Evolutionary conservation across 345 rosid genomes (phyloP), one percentile per base, ranked within the genome.

Genomic region (thale cress (Arabidopsis thaliana)): DNA sequence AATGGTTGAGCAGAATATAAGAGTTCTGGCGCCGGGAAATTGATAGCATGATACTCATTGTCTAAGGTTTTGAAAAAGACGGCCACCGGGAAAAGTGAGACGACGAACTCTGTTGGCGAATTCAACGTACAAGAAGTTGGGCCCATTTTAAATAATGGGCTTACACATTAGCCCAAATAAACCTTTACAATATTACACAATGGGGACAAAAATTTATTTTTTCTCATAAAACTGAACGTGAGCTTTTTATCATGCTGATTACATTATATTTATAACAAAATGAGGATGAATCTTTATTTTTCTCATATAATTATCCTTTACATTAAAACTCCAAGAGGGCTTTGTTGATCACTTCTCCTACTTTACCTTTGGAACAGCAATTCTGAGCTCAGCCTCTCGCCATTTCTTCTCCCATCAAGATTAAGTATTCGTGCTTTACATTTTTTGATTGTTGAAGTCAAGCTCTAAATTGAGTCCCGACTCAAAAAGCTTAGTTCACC

Each of bases 341-440:
- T 78, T 89, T 87, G 87, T 89, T 86, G 73, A 95, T 88, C 55
- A 83, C 81, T 58, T 89, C 93, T 63, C 98, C 98, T 7, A 89
- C 90, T 3, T 25, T n/a, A n/a, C n/a, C n/a, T n/a, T n/a, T n/a
- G n/a, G n/a, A n/a, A n/a, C n/a, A n/a, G n/a, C n/a, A n/a, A n/a
- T n/a, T n/a, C n/a, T n/a, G n/a, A n/a, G n/a, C n/a, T n/a, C n/a
- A n/a, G n/a, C n/a, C n/a, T n/a, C n/a, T n/a, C n/a, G n/a, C n/a
- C n/a, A n/a, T n/a, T n/a, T n/a, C n/a, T n/a, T n/a, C n/a, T n/a
- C n/a, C n/a, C n/a, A n/a, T n/a, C n/a, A n/a, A n/a, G n/a, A n/a
- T n/a, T n/a, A n/a, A n/a, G n/a, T n/a, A n/a, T n/a, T n/a, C n/a
- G n/a, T n/a, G n/a, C n/a, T n/a, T n/a, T n/a, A n/a, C n/a, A n/a